phyloP scores from a whole-genome alignment of 495 filamentous ascomycete species.

The Penicillium diatomitis region DNA sequence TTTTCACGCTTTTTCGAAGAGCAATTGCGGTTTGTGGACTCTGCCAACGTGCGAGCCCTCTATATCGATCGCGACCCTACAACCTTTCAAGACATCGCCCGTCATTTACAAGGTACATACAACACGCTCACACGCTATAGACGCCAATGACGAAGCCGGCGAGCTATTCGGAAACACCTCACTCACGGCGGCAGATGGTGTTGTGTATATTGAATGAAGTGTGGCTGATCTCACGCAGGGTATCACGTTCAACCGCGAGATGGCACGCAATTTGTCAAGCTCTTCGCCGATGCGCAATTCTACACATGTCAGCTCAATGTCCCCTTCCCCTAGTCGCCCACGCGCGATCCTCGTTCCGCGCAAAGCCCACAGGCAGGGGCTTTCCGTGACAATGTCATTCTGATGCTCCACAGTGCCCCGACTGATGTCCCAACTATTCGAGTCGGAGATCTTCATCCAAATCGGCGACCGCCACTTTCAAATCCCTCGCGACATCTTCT shows the following conservation, averaged over 20 bases:
- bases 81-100: constrained; percentile 81
- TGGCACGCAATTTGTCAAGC: constrained; percentile 74
- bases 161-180: too few relatives aligned
- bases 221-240: constrained; percentile 31
- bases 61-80: constrained; percentile 93
- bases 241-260: constrained; percentile 83
- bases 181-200: too few relatives aligned
- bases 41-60: constrained; percentile 55
- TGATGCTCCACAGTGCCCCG: constrained; percentile 57
- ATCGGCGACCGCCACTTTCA: constrained; percentile 82
- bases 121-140: not conserved
- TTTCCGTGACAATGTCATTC: not conserved
- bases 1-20: constrained; percentile 91
- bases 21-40: constrained; percentile 59
- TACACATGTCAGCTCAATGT: constrained; percentile 56
- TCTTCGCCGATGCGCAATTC: constrained; percentile 95
- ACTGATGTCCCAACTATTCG: constrained; percentile 87
- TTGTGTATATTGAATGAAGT: too few relatives aligned
- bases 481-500: constrained; percentile 83
- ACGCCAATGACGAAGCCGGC: not conserved
- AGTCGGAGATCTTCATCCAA: constrained; percentile 82
- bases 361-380: too few relatives aligned
- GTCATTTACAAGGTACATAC: constrained; percentile 73
- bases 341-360: too few relatives aligned
- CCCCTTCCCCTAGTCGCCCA: not conserved